Evolutionary conservation across 495 filamentous ascomycete genomes (phyloP).

Genomic region (Penicillium chermesinum): DNA sequence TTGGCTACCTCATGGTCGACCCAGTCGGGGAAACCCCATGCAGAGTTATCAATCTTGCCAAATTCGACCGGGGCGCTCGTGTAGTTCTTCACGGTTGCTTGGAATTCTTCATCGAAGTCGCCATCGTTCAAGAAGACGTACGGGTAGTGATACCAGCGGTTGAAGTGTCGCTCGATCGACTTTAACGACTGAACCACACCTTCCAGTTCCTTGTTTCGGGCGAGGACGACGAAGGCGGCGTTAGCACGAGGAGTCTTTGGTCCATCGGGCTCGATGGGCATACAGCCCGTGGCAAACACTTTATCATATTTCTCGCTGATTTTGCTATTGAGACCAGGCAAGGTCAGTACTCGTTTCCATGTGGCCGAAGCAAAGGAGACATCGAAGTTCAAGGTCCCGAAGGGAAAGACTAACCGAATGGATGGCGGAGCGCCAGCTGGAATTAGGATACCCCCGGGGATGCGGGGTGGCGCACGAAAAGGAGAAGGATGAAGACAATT

Average conservation of each 20-base stretch:
- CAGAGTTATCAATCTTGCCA: conserved; percentile 81
- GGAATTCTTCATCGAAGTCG: conserved; percentile 92
- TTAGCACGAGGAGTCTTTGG: conserved; percentile 72
- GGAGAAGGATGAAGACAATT: conserved; percentile 80
- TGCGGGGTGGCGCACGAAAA: conserved; percentile 86
- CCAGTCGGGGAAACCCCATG: conserved; percentile 99
- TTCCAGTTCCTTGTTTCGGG: conserved; percentile 92
- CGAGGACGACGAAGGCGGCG: conserved; percentile 92
- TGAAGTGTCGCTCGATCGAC: conserved; percentile 98
- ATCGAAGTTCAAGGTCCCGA: background rate
- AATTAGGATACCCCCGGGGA: conserved; percentile 79
- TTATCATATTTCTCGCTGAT: conserved; percentile 97
- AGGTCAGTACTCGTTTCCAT: too few relatives aligned
- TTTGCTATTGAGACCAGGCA: conserved; percentile 53
- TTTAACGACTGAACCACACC: conserved; percentile 95
- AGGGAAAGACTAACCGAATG: conserved; percentile 63
- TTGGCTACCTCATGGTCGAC: conserved; percentile 87
- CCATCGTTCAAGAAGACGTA: conserved; percentile 99
- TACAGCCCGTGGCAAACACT: conserved; percentile 88
- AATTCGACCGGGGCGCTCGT: conserved; percentile 84
- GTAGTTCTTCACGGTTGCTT: conserved; percentile 81
- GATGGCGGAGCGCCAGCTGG: conserved; percentile 85
- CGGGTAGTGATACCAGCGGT: conserved; percentile 97
- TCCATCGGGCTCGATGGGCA: conserved; percentile 48
- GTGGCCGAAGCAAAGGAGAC: too few relatives aligned